phyloP scores from a whole-genome alignment of 2,329 filamentous ascomycete genomes.

The Pseudonectria buxi region DNA sequence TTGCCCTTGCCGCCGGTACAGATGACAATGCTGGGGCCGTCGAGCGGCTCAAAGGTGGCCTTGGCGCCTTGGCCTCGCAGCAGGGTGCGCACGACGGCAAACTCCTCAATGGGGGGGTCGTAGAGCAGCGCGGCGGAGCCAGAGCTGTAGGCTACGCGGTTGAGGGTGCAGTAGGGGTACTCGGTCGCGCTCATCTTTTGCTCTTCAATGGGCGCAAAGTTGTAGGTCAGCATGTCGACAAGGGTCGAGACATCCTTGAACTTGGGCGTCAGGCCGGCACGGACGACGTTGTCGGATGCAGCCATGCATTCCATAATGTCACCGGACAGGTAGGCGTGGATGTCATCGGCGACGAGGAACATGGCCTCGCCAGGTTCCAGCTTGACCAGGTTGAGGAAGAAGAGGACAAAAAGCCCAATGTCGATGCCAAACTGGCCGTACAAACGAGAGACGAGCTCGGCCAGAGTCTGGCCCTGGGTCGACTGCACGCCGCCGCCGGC shows the following conservation, averaged over 20 bases:
- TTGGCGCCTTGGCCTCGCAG: constrained; percentile 68
- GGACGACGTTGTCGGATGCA: constrained; percentile 95
- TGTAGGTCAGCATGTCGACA: constrained; percentile 88
- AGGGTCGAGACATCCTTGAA: constrained; percentile 94
- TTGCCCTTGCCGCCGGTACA: constrained; percentile 78
- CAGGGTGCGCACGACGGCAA: constrained; percentile 77
- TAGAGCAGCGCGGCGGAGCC: constrained; percentile 70
- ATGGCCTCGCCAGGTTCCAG: constrained; percentile 86
- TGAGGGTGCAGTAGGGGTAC: constrained; percentile 80
- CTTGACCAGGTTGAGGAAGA: constrained; percentile 94
- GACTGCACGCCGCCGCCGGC: constrained; percentile 65
- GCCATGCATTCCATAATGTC: constrained; percentile 99
- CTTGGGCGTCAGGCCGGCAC: constrained; percentile 94
- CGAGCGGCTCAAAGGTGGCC: constrained; percentile 79
- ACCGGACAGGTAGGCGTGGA: constrained; percentile 87
- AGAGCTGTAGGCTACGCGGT: constrained; percentile 73
- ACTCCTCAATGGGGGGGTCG: constrained; percentile 94
- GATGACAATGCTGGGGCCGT: constrained; percentile 87
- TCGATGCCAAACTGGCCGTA: constrained; percentile 82
- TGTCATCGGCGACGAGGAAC: constrained; percentile 94
- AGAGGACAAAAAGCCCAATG: constrained; percentile 88
- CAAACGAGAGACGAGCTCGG: constrained; percentile 69
- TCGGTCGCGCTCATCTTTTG: constrained; percentile 86
- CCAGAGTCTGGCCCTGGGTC: constrained; percentile 62
- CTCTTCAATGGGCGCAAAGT: constrained; percentile 85